Conservation (phyloP, 2,329 filamentous ascomycete genomes). For the Macrophomina phaseolina region DNA sequence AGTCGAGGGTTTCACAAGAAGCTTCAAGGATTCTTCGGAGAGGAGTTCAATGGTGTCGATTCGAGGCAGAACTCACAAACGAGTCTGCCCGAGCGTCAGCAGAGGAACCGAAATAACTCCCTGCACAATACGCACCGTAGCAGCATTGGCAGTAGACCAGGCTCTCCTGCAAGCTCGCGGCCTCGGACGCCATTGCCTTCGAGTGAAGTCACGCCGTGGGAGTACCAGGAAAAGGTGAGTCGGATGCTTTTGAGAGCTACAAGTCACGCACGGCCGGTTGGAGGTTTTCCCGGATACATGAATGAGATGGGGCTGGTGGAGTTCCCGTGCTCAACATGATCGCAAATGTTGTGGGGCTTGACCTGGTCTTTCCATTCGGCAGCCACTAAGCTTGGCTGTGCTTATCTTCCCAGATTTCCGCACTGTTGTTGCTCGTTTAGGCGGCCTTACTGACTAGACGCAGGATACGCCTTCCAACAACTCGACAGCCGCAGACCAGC, state of each 20-base stretch:
- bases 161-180: slow-evolving; percentile 76
- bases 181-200: slow-evolving; percentile 85
- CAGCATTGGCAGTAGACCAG: slow-evolving; percentile 58
- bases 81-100: slow-evolving; percentile 58
- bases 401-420: not conserved
- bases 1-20: slow-evolving; percentile 77
- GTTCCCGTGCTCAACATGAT: not conserved
- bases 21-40: slow-evolving; percentile 89
- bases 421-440: slow-evolving; percentile 13
- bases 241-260: not conserved
- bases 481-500: slow-evolving; percentile 36
- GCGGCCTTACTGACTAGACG: slow-evolving; percentile 6
- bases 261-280: not conserved
- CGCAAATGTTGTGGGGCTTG: not conserved
- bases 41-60: slow-evolving; percentile 76
- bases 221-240: slow-evolving; percentile 84
- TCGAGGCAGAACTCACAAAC: slow-evolving; percentile 72
- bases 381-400: slow-evolving; percentile 15
- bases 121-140: slow-evolving; percentile 68
- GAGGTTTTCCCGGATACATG: not conserved
- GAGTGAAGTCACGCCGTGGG: slow-evolving; percentile 95
- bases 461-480: slow-evolving; percentile 25
- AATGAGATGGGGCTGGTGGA: not conserved
- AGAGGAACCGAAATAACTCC: slow-evolving; percentile 81
- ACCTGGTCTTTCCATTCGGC: slow-evolving; percentile 2